A percentile compares a stretch with the other conserved stretches of the same genome.
phyloP scores from a whole-genome alignment of 78 protist genomes.

The Chrysochromulina parva region DNA sequence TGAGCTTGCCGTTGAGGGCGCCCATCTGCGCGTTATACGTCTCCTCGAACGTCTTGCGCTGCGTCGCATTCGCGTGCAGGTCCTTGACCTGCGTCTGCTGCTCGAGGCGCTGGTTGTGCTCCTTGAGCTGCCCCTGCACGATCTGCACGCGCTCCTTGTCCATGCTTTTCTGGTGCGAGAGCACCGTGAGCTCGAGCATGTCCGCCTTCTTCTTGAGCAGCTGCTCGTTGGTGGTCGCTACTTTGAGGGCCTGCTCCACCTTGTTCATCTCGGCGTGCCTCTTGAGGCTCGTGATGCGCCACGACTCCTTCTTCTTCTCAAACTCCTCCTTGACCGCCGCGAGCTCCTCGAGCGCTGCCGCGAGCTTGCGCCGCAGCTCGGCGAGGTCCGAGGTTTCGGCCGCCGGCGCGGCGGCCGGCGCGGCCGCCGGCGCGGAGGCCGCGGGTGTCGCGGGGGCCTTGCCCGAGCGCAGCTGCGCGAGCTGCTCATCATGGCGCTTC shows the following conservation, averaged over 20 bases:
- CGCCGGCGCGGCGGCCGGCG: too few relatives aligned
- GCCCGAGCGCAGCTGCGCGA: too few relatives aligned
- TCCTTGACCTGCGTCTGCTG: neutral
- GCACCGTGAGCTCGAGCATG: constrained; percentile 11
- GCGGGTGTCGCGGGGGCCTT: too few relatives aligned
- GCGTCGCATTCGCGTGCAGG: neutral
- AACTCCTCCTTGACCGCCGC: too few relatives aligned
- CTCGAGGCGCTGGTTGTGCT: neutral
- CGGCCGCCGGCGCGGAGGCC: too few relatives aligned
- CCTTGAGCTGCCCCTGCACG: neutral
- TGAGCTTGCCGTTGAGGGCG: too few relatives aligned
- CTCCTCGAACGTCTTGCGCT: neutral
- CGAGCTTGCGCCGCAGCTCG: too few relatives aligned
- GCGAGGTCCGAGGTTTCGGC: too few relatives aligned
- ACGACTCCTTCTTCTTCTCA: neutral
- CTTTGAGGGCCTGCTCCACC: neutral
- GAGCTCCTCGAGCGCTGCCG: too few relatives aligned
- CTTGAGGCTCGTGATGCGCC: neutral
- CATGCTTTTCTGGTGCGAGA: constrained; percentile 3
- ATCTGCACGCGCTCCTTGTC: neutral
- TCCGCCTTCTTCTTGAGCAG: constrained; percentile 15
- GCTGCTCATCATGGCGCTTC: too few relatives aligned
- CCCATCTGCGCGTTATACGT: neutral
- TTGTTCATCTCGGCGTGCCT: neutral
- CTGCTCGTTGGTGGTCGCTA: neutral